Evolutionary conservation across 371 early-diverging fungal species (phyloP).

Genomic region (Nosema granulosis): DNA sequence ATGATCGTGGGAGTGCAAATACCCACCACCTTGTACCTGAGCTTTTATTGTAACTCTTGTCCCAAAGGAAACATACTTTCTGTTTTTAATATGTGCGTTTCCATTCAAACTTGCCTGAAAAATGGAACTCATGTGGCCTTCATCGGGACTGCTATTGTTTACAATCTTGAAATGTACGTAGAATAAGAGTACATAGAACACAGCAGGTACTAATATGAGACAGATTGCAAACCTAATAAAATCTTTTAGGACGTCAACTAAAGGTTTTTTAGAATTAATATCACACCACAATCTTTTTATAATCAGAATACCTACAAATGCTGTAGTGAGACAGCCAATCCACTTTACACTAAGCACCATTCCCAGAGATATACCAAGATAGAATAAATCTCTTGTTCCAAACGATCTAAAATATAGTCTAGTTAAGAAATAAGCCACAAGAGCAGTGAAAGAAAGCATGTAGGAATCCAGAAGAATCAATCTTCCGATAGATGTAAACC

Average conservation of each 20-base stretch:
- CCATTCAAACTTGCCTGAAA: slow-evolving; percentile 89
- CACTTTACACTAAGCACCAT: slow-evolving; percentile 84
- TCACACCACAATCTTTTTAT: slow-evolving; percentile 83
- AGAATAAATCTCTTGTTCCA: slow-evolving; percentile 75
- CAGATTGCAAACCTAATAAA: slow-evolving; percentile 64
- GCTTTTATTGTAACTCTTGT: slow-evolving; percentile 82
- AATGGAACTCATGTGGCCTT: slow-evolving; percentile 90
- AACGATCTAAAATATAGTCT: slow-evolving; percentile 63
- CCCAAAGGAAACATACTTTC: slow-evolving; percentile 84
- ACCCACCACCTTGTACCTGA: slow-evolving; percentile 78
- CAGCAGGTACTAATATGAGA: slow-evolving; percentile 77
- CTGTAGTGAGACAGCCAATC: slow-evolving; percentile 92
- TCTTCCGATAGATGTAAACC: slow-evolving; percentile 74
- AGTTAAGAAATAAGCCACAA: slow-evolving; percentile 73
- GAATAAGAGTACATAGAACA: slow-evolving; percentile 81
- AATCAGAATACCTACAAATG: slow-evolving; percentile 85
- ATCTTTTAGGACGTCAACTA: slow-evolving; percentile 75
- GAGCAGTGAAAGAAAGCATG: slow-evolving; percentile 82
- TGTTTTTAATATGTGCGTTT: slow-evolving; percentile 74
- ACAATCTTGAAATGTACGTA: slow-evolving; percentile 82
- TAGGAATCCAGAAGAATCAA: slow-evolving; percentile 94
- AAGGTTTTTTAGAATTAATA: slow-evolving; percentile 70
- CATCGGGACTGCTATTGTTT: slow-evolving; percentile 79
- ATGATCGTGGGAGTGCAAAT: slow-evolving; percentile 89
- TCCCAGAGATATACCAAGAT: slow-evolving; percentile 84